These are phyloP conservation scores for Mycena maculata DNA, from an alignment of 768 basidiomycete genomes.

Conservation along the genomic window DNA sequence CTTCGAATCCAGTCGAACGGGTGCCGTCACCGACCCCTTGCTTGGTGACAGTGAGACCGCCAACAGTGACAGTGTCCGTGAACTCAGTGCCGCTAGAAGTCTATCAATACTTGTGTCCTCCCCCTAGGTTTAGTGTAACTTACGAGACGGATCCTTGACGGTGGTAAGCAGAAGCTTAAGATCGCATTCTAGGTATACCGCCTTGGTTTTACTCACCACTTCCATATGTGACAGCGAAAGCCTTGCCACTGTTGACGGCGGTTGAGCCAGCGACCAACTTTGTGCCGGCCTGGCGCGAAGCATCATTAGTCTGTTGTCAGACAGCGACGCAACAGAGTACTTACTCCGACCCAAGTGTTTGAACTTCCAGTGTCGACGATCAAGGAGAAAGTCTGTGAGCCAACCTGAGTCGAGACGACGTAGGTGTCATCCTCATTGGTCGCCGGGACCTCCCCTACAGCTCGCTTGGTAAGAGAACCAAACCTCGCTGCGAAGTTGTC, in stretches of 20 bases:
- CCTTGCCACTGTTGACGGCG: background rate
- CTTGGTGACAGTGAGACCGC: slow-evolving; percentile 2
- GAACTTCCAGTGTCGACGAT: slow-evolving; percentile 17
- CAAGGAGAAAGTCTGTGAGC: slow-evolving; percentile 15
- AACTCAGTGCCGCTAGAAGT: slow-evolving; percentile 18
- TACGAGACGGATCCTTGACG: slow-evolving; percentile 72
- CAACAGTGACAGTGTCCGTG: slow-evolving; percentile 14
- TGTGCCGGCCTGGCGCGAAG: background rate
- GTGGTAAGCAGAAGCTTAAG: slow-evolving; percentile 84
- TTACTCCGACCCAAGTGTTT: slow-evolving; percentile 19
- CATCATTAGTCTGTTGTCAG: slow-evolving; percentile 6
- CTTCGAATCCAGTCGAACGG: slow-evolving; percentile 1
- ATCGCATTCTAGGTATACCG: slow-evolving; percentile 71
- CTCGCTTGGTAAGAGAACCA: slow-evolving; percentile 7
- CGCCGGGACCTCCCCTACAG: slow-evolving; percentile 6
- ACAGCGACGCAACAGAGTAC: background rate
- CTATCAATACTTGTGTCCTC: background rate
- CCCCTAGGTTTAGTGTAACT: background rate
- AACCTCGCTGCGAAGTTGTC: slow-evolving; percentile 5
- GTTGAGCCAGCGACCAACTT: slow-evolving; percentile 1
- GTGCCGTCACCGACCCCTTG: background rate
- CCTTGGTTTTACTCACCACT: slow-evolving; percentile 66
- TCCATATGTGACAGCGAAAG: slow-evolving; percentile 8
- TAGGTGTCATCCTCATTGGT: slow-evolving; percentile 13
- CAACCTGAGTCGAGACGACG: slow-evolving; percentile 3